phyloP scores from a whole-genome alignment of 2,329 filamentous ascomycete species.

The Aspergillus udagawae region DNA sequence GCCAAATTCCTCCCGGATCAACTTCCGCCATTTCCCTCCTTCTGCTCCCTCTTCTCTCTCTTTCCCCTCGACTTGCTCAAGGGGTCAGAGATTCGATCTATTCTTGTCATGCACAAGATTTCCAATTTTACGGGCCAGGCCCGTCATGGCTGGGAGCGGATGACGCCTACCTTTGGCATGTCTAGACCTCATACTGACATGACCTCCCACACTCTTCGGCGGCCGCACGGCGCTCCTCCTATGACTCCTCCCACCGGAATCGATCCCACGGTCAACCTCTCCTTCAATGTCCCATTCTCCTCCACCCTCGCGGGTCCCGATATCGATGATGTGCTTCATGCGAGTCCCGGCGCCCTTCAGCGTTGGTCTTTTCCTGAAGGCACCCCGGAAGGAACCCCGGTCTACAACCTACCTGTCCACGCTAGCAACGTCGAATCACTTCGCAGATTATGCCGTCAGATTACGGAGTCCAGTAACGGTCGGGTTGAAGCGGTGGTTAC shows the following conservation, averaged over 20 bases:
- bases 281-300: constrained; percentile 95
- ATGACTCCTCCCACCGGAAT: constrained; percentile 66
- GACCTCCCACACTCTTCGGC: constrained; percentile 53
- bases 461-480: constrained; percentile 64
- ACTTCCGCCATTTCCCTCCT: constrained; percentile 18
- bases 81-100: constrained; percentile 32
- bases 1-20: constrained; percentile 1
- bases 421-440: constrained; percentile 78
- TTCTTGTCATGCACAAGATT: constrained; percentile 60
- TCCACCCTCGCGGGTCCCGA: constrained; percentile 90
- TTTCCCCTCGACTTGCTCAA: constrained; percentile 31
- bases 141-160: constrained; percentile 65
- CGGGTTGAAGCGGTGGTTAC: constrained; percentile 81
- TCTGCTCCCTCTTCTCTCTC: constrained; percentile 20
- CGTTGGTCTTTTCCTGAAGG: constrained; percentile 92
- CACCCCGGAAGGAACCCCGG: constrained; percentile 75
- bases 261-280: constrained; percentile 80
- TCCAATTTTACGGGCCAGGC: constrained; percentile 63
- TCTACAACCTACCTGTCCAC: constrained; percentile 89
- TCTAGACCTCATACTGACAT: constrained; percentile 57
- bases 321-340: constrained; percentile 90
- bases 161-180: constrained; percentile 63
- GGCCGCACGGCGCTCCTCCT: constrained; percentile 46
- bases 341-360: constrained; percentile 79
- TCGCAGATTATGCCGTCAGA: constrained; percentile 73